A percentile compares a stretch with the other conserved stretches of the same genome.
These are phyloP conservation scores for Talaromyces pinophilus DNA, from an alignment of 2,329 filamentous ascomycete species.

Conservation along the genomic window DNA sequence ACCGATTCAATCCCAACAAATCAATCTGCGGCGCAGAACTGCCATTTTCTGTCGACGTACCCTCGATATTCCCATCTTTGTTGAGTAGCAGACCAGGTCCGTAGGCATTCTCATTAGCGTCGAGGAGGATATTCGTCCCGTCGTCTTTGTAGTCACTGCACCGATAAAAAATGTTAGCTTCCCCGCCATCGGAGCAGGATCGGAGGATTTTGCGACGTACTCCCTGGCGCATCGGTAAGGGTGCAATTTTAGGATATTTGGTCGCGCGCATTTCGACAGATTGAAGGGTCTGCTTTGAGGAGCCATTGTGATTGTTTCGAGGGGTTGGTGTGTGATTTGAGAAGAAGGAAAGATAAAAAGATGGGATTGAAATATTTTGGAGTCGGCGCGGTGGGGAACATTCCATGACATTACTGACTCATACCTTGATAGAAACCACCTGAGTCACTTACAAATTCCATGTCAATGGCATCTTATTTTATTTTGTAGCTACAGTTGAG, in stretches of 20 bases:
- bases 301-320: conserved; percentile 35
- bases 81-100: conserved; percentile 71
- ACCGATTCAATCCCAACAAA: conserved; percentile 82
- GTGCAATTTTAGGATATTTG: conserved; percentile 74
- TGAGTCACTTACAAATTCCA: background rate
- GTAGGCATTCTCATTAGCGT: conserved; percentile 97
- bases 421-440: background rate
- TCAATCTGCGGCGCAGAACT: conserved; percentile 63
- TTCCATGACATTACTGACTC: conserved; percentile 11
- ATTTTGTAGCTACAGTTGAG: background rate
- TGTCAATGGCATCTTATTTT: background rate
- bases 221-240: conserved; percentile 82
- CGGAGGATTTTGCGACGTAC: conserved; percentile 52
- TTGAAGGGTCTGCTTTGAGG: conserved; percentile 61
- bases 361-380: background rate
- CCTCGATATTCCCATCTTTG: conserved; percentile 50
- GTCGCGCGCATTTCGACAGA: conserved; percentile 70
- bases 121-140: conserved; percentile 90
- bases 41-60: conserved; percentile 38
- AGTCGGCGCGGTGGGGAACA: conserved; percentile 10
- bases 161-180: background rate
- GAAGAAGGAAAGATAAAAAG: background rate
- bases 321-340: background rate
- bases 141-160: conserved; percentile 96
- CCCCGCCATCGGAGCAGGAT: conserved; percentile 17